phyloP scores from a whole-genome alignment of 2,329 filamentous ascomycete species.

The Fusarium siculi region DNA sequence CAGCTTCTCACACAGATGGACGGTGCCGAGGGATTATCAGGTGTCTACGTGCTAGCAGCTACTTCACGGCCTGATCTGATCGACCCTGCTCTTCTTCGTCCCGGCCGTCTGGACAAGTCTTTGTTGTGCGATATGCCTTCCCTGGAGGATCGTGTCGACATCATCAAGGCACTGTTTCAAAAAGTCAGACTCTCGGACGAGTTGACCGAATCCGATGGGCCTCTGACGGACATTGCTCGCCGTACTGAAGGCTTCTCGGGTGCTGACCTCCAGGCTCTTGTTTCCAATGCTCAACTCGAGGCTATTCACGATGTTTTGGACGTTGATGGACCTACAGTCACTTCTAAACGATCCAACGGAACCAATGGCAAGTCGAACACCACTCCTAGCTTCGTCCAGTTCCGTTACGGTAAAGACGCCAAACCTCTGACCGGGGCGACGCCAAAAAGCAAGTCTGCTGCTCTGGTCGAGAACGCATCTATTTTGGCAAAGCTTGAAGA shows the following conservation, averaged over 20 bases:
- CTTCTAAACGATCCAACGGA: conserved; percentile 49
- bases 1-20: conserved; percentile 99
- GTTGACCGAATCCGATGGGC: conserved; percentile 65
- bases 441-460: conserved; percentile 62
- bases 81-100: conserved; percentile 90
- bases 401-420: conserved; percentile 77
- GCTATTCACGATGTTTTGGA: conserved; percentile 92
- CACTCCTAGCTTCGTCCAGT: conserved; percentile 77
- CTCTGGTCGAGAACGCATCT: conserved; percentile 78
- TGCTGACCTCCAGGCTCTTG: conserved; percentile 91
- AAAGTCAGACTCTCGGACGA: conserved; percentile 80
- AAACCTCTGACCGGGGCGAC: conserved; percentile 53
- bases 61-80: conserved; percentile 95
- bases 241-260: conserved; percentile 92
- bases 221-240: conserved; percentile 77
- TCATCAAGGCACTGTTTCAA: conserved; percentile 82
- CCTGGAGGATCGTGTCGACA: conserved; percentile 84
- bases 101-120: conserved; percentile 92
- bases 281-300: conserved; percentile 96
- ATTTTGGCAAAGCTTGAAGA: conserved; percentile 85
- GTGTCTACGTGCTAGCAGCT: conserved; percentile 95
- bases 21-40: conserved; percentile 91
- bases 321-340: conserved; percentile 59
- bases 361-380: conserved; percentile 45
- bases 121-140: conserved; percentile 90